A percentile compares a stretch with the other conserved stretches of the same genome.
Conservation (phyloP, 2,329 filamentous ascomycete species). For the Aplosporella prunicola region DNA sequence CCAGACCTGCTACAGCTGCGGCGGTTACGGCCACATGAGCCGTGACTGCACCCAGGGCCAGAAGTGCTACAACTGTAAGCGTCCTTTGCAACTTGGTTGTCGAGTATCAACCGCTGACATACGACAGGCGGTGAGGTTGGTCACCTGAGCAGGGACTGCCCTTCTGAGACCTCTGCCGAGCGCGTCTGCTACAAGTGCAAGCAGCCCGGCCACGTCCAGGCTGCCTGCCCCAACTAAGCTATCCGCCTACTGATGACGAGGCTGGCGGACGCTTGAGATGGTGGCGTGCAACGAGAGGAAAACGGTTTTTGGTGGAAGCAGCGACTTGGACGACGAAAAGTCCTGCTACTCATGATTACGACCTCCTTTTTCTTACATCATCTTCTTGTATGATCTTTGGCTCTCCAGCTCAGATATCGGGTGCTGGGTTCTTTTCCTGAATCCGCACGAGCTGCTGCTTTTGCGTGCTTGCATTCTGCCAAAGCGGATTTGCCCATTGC, state of each 20-base stretch:
- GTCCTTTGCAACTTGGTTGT: conserved; percentile 1
- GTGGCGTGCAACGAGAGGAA: conserved; percentile 4
- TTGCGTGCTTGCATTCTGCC: no score
- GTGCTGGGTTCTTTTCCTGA: no score
- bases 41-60: conserved; percentile 97
- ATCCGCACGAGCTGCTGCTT: neutral
- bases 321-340: conserved; percentile 2
- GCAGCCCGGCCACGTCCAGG: conserved; percentile 82
- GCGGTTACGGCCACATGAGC: conserved; percentile 93
- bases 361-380: conserved; percentile 10
- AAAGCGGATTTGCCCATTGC: no score
- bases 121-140: conserved; percentile 66
- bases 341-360: conserved; percentile 10
- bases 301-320: conserved; percentile 6
- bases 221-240: conserved; percentile 75
- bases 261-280: conserved; percentile 8
- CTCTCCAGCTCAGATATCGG: conserved; percentile 8
- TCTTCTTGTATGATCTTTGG: conserved; percentile 6
- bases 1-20: conserved; percentile 91
- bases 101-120: no score
- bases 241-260: conserved; percentile 1
- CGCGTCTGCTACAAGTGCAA: conserved; percentile 98
- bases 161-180: conserved; percentile 80
- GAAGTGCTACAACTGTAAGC: conserved; percentile 98
- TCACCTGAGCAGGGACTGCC: conserved; percentile 92